These are phyloP conservation scores for Hypoxylon rubiginosum DNA, from an alignment of 2,329 filamentous ascomycete genomes.

Conservation along the genomic window DNA sequence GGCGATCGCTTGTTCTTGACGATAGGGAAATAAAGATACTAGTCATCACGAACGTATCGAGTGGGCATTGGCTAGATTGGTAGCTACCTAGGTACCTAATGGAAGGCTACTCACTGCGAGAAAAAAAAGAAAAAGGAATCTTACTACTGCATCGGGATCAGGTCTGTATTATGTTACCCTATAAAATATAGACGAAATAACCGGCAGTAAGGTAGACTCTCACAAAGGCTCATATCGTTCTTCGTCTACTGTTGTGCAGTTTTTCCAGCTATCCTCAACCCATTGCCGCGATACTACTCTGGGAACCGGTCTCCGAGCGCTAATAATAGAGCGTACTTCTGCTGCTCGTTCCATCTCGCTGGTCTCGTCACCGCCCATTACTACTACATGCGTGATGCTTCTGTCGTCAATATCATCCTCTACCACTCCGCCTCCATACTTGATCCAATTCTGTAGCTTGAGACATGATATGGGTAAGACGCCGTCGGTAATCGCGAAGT, in stretches of 20 bases:
- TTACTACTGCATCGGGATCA: neutral
- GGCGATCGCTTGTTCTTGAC: constrained; percentile 92
- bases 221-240: constrained; percentile 65
- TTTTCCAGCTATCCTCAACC: constrained; percentile 85
- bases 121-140: neutral
- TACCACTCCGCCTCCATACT: constrained; percentile 77
- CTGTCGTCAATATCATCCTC: constrained; percentile 64
- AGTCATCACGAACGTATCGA: constrained; percentile 11
- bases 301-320: constrained; percentile 67
- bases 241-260: constrained; percentile 84
- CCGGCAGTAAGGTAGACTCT: neutral
- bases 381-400: constrained; percentile 78
- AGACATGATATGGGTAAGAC: constrained; percentile 53
- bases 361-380: constrained; percentile 60
- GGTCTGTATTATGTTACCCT: constrained; percentile 8
- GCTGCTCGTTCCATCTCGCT: constrained; percentile 58
- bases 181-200: neutral
- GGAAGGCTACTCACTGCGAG: constrained; percentile 4
- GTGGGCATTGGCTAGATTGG: constrained; percentile 12
- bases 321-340: constrained; percentile 62
- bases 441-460: constrained; percentile 69
- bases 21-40: constrained; percentile 76
- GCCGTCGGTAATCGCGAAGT: constrained; percentile 54
- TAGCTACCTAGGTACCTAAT: neutral
- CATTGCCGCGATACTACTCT: constrained; percentile 78